Base-by-base conservation (phyloP, 1,284 basidiomycete genomes). In the Grifola frondosa region DNA sequence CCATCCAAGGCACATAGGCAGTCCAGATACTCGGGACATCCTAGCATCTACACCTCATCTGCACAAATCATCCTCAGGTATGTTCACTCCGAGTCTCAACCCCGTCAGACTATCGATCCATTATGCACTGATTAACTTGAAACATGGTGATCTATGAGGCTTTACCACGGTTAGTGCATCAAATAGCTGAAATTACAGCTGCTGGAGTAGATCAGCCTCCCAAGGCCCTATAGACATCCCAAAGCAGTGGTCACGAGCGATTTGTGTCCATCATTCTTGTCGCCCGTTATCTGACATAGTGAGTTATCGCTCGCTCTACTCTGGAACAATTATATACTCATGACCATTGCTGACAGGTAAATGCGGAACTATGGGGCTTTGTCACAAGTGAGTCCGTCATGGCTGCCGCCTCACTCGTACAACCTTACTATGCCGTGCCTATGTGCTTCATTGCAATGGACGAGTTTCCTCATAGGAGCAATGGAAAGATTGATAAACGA, bases 381-480 rank as follows among this genome's bases (percentile, higher is more conserved):
- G 62, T 72, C 16, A 72, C 73, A 6, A 78, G 78, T 3, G 57
- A 57, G 5, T 59, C 51, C n/a, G 72, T 80, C 8, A 66, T 63
- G 41, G 63, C 64, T 12, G 69, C 73, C 17, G 65, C 72, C 4
- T 61, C 70, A 17, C 70, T 74, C 48, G 66, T 77, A n/a, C 76
- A 79, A 53, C 77, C 79, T 11, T 80, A 80, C 58, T 80, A 81
- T 57, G 78, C 77, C 5, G 74, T 80, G 12, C 79, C 79, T 3
- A 69, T 70, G 1, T 66, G 67, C 28, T 71, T 70, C 47, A 45
- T 75, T 31, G 57, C 64, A 5, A 58, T 80, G 45, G 62, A 63
- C 24, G 62, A 65, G 19, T 73, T 80, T 48, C 77, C 78, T 11
- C 67, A 72, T 49, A 81, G 78, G 19, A 60, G 59, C 26, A 63